Conservation (phyloP, 208 protist species). For the Angomonas deanei region DNA sequence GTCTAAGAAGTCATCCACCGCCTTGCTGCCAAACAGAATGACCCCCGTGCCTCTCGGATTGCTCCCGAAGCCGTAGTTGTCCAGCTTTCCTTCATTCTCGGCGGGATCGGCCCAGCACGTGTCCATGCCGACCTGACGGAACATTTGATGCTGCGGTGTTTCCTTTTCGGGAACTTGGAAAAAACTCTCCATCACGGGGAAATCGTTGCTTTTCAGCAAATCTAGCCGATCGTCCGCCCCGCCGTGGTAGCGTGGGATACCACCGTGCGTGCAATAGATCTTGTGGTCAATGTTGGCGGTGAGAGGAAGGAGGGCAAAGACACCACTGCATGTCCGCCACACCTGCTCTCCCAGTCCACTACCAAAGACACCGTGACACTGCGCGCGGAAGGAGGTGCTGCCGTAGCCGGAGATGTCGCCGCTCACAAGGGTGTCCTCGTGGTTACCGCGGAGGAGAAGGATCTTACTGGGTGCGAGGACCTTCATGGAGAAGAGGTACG, state of each 20-base stretch:
- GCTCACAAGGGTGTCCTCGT: conserved; percentile 91
- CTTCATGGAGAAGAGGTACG: conserved; percentile 91
- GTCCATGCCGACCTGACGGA: conserved; percentile 81
- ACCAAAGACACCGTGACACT: conserved; percentile 86
- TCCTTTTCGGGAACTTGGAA: conserved; percentile 77
- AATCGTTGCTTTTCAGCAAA: conserved; percentile 57
- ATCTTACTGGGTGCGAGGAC: conserved; percentile 88
- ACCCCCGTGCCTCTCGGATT: conserved; percentile 85
- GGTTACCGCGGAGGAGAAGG: conserved; percentile 91
- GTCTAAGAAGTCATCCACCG: conserved; percentile 86
- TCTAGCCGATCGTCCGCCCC: conserved; percentile 77
- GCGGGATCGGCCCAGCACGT: conserved; percentile 89
- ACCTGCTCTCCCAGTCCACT: conserved; percentile 75
- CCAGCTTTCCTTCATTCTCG: conserved; percentile 72
- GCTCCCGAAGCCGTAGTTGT: conserved; percentile 80
- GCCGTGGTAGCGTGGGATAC: conserved; percentile 84
- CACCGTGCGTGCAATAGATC: conserved; percentile 94
- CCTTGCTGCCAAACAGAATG: conserved; percentile 76
- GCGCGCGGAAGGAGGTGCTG: conserved; percentile 80
- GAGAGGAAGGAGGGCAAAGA: conserved; percentile 86
- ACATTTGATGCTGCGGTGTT: conserved; percentile 47
- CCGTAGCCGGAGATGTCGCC: conserved; percentile 88
- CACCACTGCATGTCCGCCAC: conserved; percentile 77
- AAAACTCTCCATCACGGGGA: conserved; percentile 78
- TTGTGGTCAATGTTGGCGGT: conserved; percentile 89